Percentiles rank a stretch among this genome's conserved stretches.
phyloP scores from a whole-genome alignment of 768 basidiomycete species.

The Russula lepida region DNA sequence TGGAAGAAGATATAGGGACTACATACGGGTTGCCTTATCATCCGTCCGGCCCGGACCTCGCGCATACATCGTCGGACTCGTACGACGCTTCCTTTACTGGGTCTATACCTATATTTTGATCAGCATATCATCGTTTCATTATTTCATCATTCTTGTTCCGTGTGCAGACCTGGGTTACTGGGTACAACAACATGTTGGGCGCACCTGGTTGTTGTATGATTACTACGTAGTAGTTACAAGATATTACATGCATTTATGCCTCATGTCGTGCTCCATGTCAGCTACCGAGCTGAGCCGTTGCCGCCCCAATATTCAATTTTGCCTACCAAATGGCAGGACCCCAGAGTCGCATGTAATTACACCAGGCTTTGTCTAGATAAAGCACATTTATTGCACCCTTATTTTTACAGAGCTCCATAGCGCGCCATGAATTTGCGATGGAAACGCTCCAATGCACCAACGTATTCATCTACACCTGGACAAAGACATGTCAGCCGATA shows the following conservation, averaged over 20 bases:
- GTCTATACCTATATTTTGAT: conserved; percentile 14
- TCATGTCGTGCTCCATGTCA: not conserved
- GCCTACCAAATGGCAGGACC: not conserved
- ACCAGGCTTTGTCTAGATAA: too few species aligned
- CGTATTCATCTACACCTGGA: conserved; percentile 90
- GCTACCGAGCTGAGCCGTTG: not conserved
- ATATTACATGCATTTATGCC: conserved; percentile 5
- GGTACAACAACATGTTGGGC: not conserved
- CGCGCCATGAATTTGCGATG: conserved; percentile 51
- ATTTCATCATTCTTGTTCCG: conserved; percentile 12
- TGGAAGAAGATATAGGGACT: not conserved
- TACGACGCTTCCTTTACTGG: conserved; percentile 12
- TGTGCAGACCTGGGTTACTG: not conserved
- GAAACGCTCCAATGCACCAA: conserved; percentile 73
- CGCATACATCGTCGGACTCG: conserved; percentile 6
- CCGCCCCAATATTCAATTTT: not conserved
- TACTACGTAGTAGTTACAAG: conserved; percentile 1
- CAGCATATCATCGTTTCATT: conserved; percentile 1
- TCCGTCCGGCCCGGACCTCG: conserved; percentile 5
- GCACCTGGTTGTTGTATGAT: conserved; percentile 13
- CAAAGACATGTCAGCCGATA: conserved; percentile 91
- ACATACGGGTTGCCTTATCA: conserved; percentile 2
- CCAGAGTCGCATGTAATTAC: too few species aligned
- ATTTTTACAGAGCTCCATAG: conserved; percentile 31
- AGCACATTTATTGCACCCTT: too few species aligned